Evolutionary conservation across 768 basidiomycete species (phyloP).

Genomic region (Termitomyces bulborhizus): DNA sequence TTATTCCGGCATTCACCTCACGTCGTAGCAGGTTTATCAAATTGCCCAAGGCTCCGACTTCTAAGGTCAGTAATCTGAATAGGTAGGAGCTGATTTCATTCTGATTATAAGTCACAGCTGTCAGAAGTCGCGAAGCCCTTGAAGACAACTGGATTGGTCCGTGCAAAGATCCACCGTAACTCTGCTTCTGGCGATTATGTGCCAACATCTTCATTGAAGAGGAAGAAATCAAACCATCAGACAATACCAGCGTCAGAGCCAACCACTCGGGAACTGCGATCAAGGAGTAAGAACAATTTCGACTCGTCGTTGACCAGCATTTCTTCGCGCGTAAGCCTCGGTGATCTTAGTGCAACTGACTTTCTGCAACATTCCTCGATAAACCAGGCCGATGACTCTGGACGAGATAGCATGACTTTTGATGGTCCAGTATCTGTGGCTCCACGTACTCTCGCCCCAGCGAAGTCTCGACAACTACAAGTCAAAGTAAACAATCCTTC

Average conservation of each 20-base stretch:
- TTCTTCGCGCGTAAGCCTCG: conserved; percentile 29
- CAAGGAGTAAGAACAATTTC: conserved; percentile 33
- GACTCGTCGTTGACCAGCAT: conserved; percentile 32
- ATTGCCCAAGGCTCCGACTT: conserved; percentile 6
- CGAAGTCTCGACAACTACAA: conserved; percentile 22
- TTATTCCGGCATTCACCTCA: conserved; percentile 15
- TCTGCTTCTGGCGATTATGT: conserved; percentile 22
- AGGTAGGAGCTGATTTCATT: background rate
- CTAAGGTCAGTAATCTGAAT: conserved; percentile 11
- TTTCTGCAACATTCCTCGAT: conserved; percentile 16
- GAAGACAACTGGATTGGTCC: conserved; percentile 11
- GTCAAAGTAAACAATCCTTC: conserved; percentile 25
- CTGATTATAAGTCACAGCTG: background rate
- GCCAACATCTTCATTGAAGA: conserved; percentile 30
- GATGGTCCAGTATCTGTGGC: conserved; percentile 15
- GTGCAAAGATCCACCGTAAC: conserved; percentile 14
- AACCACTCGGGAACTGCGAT: conserved; percentile 38
- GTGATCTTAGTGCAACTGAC: background rate
- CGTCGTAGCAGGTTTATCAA: conserved; percentile 13
- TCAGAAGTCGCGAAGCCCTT: conserved; percentile 7
- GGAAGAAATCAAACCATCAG: conserved; percentile 27
- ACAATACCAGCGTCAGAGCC: conserved; percentile 17
- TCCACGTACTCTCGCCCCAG: conserved; percentile 5
- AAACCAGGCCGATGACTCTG: conserved; percentile 20
- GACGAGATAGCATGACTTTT: conserved; percentile 15